Evolutionary conservation across 441 rosid genomes (phyloP).

Genomic region (Jatropha podagrica): DNA sequence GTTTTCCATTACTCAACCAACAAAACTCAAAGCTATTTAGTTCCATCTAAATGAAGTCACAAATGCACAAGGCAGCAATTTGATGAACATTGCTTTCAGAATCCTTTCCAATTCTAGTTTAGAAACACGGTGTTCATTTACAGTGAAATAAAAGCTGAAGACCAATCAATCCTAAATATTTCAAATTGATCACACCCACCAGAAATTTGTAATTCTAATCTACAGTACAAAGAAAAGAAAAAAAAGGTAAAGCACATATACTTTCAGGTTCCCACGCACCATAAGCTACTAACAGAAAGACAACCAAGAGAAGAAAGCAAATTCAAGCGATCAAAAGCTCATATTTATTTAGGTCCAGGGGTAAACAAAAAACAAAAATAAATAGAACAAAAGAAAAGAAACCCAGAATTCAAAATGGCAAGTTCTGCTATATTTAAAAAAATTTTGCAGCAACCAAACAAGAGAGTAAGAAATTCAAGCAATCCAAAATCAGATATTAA

Average conservation of each 20-base stretch:
- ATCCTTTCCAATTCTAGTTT: not conserved
- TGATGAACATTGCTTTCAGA: not conserved
- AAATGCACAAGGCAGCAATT: not conserved
- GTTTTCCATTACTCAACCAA: not conserved
- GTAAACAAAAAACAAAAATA: not conserved
- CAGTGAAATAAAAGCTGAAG: not conserved
- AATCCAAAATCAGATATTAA: constrained; percentile 2
- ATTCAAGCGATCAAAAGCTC: not conserved
- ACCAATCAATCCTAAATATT: not conserved
- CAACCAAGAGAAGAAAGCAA: not conserved
- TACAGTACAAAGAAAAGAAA: not conserved
- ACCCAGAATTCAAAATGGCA: constrained; percentile 11
- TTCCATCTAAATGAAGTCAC: not conserved
- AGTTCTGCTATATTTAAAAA: constrained; percentile 3
- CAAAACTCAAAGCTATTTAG: not conserved
- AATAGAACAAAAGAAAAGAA: not conserved
- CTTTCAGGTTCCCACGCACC: not conserved
- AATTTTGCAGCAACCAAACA: constrained; percentile 23
- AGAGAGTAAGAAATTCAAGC: not conserved
- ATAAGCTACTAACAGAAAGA: not conserved
- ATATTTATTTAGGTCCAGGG: not conserved
- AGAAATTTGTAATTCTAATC: not conserved
- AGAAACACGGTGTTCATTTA: constrained; percentile 5
- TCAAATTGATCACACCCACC: not conserved
- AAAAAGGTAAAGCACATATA: not conserved